These are phyloP conservation scores for Neospora caninum DNA, from an alignment of 169 alveolate species.

Conservation along the genomic window DNA sequence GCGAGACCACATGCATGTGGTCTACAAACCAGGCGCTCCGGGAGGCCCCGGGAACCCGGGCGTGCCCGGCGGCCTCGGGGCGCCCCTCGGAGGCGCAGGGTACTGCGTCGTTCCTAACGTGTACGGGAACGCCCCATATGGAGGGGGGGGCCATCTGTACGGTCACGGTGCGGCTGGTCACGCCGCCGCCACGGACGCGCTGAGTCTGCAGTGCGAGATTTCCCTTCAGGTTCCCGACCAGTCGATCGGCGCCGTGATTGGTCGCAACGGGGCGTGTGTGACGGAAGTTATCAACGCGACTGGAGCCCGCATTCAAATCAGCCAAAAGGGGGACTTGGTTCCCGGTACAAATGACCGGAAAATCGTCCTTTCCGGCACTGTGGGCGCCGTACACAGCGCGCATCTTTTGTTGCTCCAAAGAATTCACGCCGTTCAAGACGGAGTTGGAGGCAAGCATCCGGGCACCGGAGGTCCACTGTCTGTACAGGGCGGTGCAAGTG, in stretches of 20 bases:
- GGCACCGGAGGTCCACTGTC: background rate
- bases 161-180: background rate
- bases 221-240: conserved; percentile 49
- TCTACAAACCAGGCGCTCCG: conserved; percentile 29
- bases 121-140: conserved; percentile 2
- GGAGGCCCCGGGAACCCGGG: background rate
- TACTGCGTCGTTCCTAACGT: background rate
- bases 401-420: conserved; percentile 52
- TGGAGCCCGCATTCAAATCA: conserved; percentile 55
- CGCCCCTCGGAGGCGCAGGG: background rate
- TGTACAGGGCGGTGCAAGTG: background rate
- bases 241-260: conserved; percentile 53
- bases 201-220: conserved; percentile 44
- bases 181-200: conserved; percentile 24
- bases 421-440: conserved; percentile 41
- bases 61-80: background rate
- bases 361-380: conserved; percentile 32
- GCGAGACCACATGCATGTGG: conserved; percentile 45
- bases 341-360: conserved; percentile 60
- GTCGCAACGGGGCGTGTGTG: conserved; percentile 47
- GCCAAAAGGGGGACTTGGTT: conserved; percentile 62
- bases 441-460: background rate
- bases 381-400: conserved; percentile 54
- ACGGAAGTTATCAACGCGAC: conserved; percentile 36
- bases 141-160: conserved; percentile 17